phyloP scores from a whole-genome alignment of 805 yeast species.

The Lipomyces starkeyi region DNA sequence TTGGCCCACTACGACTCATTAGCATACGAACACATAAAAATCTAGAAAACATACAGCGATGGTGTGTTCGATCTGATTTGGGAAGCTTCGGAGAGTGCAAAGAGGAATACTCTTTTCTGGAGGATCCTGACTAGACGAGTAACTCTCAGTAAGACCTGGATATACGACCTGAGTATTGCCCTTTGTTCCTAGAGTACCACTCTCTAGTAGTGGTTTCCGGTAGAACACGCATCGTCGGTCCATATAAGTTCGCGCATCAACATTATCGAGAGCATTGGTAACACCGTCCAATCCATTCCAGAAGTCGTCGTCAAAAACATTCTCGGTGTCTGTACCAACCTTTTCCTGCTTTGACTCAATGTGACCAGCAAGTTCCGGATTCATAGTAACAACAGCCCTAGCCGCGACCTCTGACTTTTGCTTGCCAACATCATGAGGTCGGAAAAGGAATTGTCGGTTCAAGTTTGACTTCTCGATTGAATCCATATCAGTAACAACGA shows the following conservation, averaged over 20 bases:
- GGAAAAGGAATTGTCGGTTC: conserved; percentile 93
- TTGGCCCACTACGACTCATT: conserved; percentile 73
- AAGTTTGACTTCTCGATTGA: conserved; percentile 93
- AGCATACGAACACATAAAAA: background rate
- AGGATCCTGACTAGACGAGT: conserved; percentile 96
- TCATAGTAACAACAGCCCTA: conserved; percentile 80
- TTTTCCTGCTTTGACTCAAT: conserved; percentile 80
- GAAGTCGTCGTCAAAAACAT: conserved; percentile 80
- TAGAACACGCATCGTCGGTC: conserved; percentile 96
- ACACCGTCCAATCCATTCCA: conserved; percentile 88
- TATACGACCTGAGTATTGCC: conserved; percentile 97
- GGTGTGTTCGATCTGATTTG: conserved; percentile 97
- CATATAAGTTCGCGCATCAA: conserved; percentile 96
- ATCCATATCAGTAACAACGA: conserved; percentile 89
- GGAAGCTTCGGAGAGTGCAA: conserved; percentile 97
- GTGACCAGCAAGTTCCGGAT: conserved; percentile 79
- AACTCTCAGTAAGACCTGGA: conserved; percentile 93
- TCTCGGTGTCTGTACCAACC: conserved; percentile 92
- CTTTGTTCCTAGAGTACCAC: conserved; percentile 97
- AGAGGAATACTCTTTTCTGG: conserved; percentile 97
- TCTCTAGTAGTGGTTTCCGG: conserved; percentile 88
- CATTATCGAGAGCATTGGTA: conserved; percentile 95
- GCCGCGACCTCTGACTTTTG: conserved; percentile 92
- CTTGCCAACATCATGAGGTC: conserved; percentile 92
- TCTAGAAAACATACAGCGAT: conserved; percentile 59